Evolutionary conservation across 208 protist genomes (phyloP).

Genomic region (Trichomonas vaginalis): DNA sequence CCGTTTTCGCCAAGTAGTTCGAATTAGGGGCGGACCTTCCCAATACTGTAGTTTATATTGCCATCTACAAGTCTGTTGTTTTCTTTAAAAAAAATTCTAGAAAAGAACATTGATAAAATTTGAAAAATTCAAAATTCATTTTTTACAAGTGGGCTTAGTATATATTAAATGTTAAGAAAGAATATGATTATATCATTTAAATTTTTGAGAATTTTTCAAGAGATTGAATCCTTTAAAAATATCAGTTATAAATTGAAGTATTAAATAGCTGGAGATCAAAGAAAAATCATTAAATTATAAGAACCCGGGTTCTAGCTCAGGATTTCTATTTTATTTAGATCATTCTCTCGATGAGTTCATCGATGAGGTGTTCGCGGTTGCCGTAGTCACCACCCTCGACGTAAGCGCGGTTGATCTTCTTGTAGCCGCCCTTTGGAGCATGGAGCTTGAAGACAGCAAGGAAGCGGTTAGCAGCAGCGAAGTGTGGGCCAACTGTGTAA

Average conservation of each 20-base stretch:
- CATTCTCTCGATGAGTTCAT: slow-evolving; percentile 83
- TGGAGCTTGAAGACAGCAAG: slow-evolving; percentile 96
- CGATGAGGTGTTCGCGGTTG: slow-evolving; percentile 96
- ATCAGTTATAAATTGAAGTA: too few species aligned
- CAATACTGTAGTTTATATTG: too few species aligned
- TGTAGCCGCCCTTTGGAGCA: slow-evolving; percentile 77
- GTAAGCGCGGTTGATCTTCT: slow-evolving; percentile 84
- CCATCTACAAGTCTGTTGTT: too few species aligned
- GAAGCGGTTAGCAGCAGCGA: slow-evolving; percentile 85
- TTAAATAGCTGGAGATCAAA: neutral
- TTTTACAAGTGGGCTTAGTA: too few species aligned
- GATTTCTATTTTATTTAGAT: slow-evolving; percentile 59
- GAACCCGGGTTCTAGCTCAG: neutral
- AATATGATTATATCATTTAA: too few species aligned
- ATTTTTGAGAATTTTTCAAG: too few species aligned
- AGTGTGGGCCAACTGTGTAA: slow-evolving; percentile 87
- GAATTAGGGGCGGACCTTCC: neutral
- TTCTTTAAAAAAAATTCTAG: too few species aligned
- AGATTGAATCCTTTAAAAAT: too few species aligned
- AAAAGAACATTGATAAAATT: too few species aligned
- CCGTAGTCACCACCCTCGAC: slow-evolving; percentile 94
- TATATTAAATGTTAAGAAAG: too few species aligned
- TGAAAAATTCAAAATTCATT: too few species aligned
- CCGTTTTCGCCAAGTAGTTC: neutral
- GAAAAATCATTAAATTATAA: neutral